These are phyloP conservation scores for Cymbidium sinense DNA, from an alignment of 106 monocot genomes.

Conservation along the genomic window DNA sequence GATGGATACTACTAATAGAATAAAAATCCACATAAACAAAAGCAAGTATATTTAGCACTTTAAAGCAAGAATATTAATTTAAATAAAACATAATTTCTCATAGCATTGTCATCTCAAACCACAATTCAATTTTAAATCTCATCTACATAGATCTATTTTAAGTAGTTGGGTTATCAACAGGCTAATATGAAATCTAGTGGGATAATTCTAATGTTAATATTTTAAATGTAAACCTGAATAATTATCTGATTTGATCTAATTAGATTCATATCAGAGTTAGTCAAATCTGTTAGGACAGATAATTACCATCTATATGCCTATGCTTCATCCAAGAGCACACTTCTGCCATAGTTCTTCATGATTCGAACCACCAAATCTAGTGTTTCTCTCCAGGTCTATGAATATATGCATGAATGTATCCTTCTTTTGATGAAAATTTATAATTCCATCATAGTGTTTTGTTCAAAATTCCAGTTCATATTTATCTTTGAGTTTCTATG, in stretches of 20 bases:
- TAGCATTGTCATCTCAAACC: not conserved
- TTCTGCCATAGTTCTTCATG: not conserved
- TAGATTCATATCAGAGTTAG: not conserved
- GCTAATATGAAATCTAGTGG: not conserved
- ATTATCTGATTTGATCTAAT: not conserved
- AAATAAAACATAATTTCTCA: not conserved
- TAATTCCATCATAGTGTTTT: not conserved
- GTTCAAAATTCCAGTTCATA: not conserved
- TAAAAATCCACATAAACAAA: no score
- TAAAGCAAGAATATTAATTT: not conserved
- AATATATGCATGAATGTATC: not conserved
- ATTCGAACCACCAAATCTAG: not conserved
- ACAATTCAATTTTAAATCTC: not conserved
- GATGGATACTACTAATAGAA: no score
- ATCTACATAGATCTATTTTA: not conserved
- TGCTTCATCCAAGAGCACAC: not conserved
- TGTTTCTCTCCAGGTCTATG: not conserved
- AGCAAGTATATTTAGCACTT: no score
- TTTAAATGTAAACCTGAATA: not conserved
- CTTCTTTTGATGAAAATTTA: not conserved
- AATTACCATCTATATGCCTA: not conserved
- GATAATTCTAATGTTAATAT: not conserved
- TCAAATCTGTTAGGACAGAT: not conserved
- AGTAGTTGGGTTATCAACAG: not conserved
- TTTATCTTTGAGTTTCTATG: not conserved